These are phyloP conservation scores for Perilla frutescens DNA, from an alignment of 257 asterid genomes.

Conservation along the genomic window DNA sequence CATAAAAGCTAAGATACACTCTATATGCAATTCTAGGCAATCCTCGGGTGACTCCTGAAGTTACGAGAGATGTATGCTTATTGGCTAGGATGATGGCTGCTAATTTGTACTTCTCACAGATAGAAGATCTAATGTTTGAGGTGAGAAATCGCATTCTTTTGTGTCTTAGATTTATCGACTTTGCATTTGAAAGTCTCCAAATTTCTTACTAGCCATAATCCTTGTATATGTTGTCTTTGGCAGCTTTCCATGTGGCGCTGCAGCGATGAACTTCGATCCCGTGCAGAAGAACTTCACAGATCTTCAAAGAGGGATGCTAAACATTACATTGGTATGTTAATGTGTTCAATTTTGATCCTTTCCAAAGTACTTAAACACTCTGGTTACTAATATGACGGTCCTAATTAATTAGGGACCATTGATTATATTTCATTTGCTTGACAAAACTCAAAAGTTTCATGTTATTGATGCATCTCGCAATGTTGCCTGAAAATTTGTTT, in stretches of 20 bases:
- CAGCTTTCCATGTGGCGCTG: slow-evolving; percentile 99
- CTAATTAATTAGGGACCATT: not conserved
- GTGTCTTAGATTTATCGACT: not conserved
- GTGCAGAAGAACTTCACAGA: slow-evolving; percentile 73
- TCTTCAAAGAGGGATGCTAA: slow-evolving; percentile 80
- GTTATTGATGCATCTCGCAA: slow-evolving; percentile 5
- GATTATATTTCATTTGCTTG: not conserved
- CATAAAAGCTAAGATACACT: slow-evolving; percentile 11
- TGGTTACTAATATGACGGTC: too few relatives aligned
- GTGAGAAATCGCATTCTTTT: slow-evolving; percentile 38
- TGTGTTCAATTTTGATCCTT: not conserved
- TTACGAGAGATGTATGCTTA: slow-evolving; percentile 92
- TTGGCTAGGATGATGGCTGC: slow-evolving; percentile 99
- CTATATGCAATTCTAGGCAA: slow-evolving; percentile 56
- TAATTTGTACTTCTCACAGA: slow-evolving; percentile 84
- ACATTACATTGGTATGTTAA: slow-evolving; percentile 72
- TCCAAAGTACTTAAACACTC: not conserved
- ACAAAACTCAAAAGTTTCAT: not conserved
- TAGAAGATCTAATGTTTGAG: slow-evolving; percentile 98
- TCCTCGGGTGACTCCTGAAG: slow-evolving; percentile 98
- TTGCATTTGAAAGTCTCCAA: not conserved
- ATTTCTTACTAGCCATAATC: slow-evolving; percentile 6
- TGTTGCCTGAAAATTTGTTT: slow-evolving; percentile 20
- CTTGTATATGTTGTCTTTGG: slow-evolving; percentile 21
- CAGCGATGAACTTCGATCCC: slow-evolving; percentile 80